These are phyloP conservation scores for Phytophthora gonapodyides DNA, from an alignment of 352 stramenopile genomes.

Conservation along the genomic window DNA sequence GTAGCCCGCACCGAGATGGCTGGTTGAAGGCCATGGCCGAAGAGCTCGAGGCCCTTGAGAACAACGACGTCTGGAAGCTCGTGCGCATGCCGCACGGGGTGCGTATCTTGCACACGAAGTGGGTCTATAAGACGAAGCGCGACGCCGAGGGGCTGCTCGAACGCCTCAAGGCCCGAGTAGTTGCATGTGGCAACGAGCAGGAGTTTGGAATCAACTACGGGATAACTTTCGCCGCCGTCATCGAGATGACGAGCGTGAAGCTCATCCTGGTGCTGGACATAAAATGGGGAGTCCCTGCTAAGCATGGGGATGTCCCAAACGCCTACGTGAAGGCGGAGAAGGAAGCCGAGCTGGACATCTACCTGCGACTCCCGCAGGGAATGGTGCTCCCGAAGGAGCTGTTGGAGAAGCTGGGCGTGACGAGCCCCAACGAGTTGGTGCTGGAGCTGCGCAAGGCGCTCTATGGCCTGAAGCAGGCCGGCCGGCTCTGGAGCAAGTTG, in stretches of 20 bases:
- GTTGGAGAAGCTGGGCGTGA: constrained; percentile 6
- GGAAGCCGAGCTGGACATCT: constrained; percentile 27
- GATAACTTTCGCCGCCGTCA: constrained; percentile 29
- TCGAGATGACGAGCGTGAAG: constrained; percentile 32
- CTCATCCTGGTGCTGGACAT: constrained; percentile 16
- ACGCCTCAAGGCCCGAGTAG: constrained; percentile 24
- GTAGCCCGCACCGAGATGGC: background rate
- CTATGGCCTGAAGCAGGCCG: constrained; percentile 39
- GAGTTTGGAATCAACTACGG: constrained; percentile 18
- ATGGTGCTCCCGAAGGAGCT: constrained; percentile 21
- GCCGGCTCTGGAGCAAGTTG: constrained; percentile 34
- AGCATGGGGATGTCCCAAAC: constrained; percentile 35
- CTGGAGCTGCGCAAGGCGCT: constrained; percentile 28
- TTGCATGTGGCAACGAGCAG: constrained; percentile 28
- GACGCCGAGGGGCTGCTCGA: constrained; percentile 18
- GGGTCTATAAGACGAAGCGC: constrained; percentile 34
- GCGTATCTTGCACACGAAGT: constrained; percentile 19
- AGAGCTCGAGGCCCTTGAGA: constrained; percentile 7
- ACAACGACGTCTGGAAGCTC: constrained; percentile 9
- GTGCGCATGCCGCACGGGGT: background rate
- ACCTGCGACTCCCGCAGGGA: constrained; percentile 19
- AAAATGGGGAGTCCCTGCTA: constrained; percentile 12
- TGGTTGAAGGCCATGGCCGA: constrained; percentile 1
- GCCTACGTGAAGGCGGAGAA: constrained; percentile 34
- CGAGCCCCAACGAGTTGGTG: constrained; percentile 10